Evolutionary conservation across 257 asterid genomes (phyloP), one percentile per base, ranked within the genome.

Genomic region (Solanum appendiculatum): DNA sequence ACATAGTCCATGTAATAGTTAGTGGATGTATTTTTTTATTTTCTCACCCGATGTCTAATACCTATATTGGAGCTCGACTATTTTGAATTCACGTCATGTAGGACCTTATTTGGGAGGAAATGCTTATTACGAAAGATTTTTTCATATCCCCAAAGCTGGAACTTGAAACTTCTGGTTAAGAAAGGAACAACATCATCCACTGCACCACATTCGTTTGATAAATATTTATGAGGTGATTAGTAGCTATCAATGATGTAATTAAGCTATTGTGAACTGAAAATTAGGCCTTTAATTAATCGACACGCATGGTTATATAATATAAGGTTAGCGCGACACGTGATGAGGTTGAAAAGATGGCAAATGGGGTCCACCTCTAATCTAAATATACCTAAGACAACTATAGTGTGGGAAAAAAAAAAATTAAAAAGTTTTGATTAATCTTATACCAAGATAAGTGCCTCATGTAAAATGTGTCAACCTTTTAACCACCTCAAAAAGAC

Each of bases 301-400:
- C 91, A 86, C 92, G 92, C 87, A 85, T 84, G 89, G 83, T 73
- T 85, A 9, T 86, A 54, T 15, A 56, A 85, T 74, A 16, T 63
- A 20, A 63, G 29, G 86, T 84, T 7, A 4, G 33, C 51, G 6
- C 5, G 86, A 88, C 90, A 89, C 87, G 93, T 89, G 93, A 87
- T 44, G 83, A 14, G 39, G 84, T 80, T 80, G 66, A 46, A 78
- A 77, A 12, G 63, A 42, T 18, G 29, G 34, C 33, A 63, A 33
- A 74, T 84, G 54, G 91, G 93, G 88, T 29, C 93, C 90, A 89
- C 91, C 3, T 68, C 40, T 83, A 82, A 86, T 68, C 40, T 83
- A 82, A 86, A 46, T 83, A 70, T 37, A 39, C 72, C 27, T 77
- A 66, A 87, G 34, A 64, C 51, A 72, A 34, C 36, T 5, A 37